Percentiles rank a stretch among this genome's conserved stretches.
Conservation (phyloP, 768 basidiomycete species). For the Kwoniella dejecticola region DNA sequence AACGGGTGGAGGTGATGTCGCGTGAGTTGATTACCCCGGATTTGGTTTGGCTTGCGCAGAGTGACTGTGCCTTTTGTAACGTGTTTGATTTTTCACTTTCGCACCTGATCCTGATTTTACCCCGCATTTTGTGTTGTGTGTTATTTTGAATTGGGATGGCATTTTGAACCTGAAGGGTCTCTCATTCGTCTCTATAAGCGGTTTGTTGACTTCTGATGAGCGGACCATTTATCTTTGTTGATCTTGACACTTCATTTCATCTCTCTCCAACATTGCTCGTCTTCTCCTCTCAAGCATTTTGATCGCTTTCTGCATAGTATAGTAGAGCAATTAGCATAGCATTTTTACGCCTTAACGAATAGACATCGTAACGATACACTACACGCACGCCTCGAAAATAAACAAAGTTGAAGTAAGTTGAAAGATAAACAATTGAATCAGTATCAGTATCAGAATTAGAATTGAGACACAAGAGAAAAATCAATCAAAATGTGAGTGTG, state of each 20-base stretch:
- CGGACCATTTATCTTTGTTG: constrained; percentile 1
- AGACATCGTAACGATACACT: no score
- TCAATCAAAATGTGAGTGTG: no score
- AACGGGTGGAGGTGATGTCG: background rate
- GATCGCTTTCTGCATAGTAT: background rate
- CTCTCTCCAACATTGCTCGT: no score
- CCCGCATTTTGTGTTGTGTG: background rate
- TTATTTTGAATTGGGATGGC: background rate
- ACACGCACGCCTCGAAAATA: background rate
- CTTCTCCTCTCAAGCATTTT: no score
- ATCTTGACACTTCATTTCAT: background rate
- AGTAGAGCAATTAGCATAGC: background rate
- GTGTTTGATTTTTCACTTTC: background rate
- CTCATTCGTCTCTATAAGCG: no score
- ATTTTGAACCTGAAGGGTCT: background rate
- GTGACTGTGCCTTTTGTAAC: background rate
- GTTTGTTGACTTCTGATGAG: background rate
- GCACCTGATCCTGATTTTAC: background rate
- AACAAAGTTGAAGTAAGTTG: constrained; percentile 3
- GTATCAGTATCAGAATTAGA: no score
- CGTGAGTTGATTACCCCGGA: constrained; percentile 1
- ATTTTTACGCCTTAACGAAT: no score
- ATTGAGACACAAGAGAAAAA: no score
- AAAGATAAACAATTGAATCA: background rate
- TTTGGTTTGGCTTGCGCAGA: background rate